A percentile compares a stretch with the other conserved stretches of the same genome.
Conservation (phyloP, 2,329 filamentous ascomycete species). For the Graphilbum ipis-grandicollis region DNA sequence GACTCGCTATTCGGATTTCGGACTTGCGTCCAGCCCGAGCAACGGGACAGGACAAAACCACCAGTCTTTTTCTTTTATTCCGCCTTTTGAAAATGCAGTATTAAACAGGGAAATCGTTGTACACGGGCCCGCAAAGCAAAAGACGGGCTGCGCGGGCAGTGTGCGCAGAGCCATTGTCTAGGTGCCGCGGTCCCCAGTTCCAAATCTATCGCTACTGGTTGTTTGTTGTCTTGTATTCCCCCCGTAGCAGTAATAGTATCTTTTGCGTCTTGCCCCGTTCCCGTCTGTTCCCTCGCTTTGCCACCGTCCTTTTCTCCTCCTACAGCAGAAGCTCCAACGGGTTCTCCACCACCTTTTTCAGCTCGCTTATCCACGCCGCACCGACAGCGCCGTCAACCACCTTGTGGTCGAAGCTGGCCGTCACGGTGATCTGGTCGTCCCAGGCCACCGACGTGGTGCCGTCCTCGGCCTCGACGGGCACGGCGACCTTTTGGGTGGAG, state of each 20-base stretch:
- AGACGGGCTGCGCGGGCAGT: no score
- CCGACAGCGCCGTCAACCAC: conserved; percentile 93
- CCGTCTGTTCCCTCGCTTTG: not conserved
- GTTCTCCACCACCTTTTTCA: conserved; percentile 98
- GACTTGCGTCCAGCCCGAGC: no score
- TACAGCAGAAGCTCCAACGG: conserved; percentile 85
- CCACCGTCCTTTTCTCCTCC: not conserved
- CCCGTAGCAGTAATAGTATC: no score
- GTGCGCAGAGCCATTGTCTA: no score
- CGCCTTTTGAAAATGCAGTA: not conserved
- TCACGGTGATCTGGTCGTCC: conserved; percentile 95
- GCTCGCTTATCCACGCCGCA: conserved; percentile 87
- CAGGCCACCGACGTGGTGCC: conserved; percentile 60
- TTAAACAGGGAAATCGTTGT: not conserved
- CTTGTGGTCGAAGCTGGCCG: conserved; percentile 96
- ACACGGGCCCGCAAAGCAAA: not conserved
- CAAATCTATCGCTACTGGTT: no score
- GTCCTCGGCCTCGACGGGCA: conserved; percentile 73
- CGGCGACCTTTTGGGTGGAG: conserved; percentile 85
- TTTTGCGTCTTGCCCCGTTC: not conserved
- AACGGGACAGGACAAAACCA: no score
- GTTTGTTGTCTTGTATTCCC: no score
- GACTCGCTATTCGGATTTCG: no score
- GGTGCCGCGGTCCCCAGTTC: no score
- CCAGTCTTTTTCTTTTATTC: not conserved